These are phyloP conservation scores for Hypoxylon sp. DNA, from an alignment of 2,329 filamentous ascomycete genomes.

Conservation along the genomic window DNA sequence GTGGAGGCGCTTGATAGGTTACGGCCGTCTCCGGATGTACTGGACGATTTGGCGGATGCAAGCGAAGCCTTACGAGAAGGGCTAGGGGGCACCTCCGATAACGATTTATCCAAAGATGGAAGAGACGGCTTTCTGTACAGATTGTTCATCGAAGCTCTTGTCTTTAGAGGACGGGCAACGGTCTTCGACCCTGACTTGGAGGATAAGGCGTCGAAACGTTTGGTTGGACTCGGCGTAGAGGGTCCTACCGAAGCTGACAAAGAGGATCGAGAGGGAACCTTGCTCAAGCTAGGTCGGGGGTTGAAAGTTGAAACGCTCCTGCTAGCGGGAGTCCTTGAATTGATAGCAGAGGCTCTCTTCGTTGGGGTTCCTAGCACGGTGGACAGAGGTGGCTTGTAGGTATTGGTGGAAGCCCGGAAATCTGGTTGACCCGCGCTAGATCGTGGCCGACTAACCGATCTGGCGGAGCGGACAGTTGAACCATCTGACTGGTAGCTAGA, in stretches of 20 bases:
- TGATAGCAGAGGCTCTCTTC: constrained; percentile 54
- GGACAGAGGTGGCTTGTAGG: constrained; percentile 61
- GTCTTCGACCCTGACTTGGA: constrained; percentile 64
- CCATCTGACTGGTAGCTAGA: constrained; percentile 75
- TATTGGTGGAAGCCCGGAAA: constrained; percentile 61
- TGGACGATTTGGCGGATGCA: constrained; percentile 58
- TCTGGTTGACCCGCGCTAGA: constrained; percentile 68
- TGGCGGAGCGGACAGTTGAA: constrained; percentile 67
- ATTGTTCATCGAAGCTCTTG: constrained; percentile 67
- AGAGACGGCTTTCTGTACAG: constrained; percentile 70
- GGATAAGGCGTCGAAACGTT: constrained; percentile 49
- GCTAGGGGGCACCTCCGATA: constrained; percentile 49
- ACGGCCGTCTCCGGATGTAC: constrained; percentile 56
- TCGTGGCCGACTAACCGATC: constrained; percentile 67
- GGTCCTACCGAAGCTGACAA: constrained; percentile 51
- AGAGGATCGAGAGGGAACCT: constrained; percentile 55
- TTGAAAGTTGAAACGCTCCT: constrained; percentile 48
- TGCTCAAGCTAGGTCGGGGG: constrained; percentile 50
- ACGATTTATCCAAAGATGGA: constrained; percentile 57
- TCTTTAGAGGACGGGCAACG: constrained; percentile 62
- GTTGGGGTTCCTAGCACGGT: constrained; percentile 63
- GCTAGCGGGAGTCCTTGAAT: constrained; percentile 56
- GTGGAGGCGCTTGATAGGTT: constrained; percentile 57
- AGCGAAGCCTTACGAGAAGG: constrained; percentile 58
- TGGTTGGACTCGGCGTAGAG: constrained; percentile 60